Conservation (phyloP, 2,329 filamentous ascomycete genomes). For the Scytalidium sp. region DNA sequence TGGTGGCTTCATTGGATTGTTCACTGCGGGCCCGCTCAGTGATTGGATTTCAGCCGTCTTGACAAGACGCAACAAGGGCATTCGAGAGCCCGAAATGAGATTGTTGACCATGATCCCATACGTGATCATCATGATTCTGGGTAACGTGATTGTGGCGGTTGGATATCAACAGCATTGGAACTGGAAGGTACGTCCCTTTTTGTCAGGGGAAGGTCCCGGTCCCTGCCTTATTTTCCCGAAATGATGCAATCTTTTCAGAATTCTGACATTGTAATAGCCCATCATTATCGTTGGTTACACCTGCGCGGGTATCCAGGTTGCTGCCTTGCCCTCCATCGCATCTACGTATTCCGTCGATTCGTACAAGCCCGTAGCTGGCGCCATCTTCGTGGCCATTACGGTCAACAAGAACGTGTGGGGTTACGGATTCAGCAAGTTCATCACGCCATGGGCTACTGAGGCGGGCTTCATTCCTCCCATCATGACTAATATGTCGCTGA, state of each 20-base stretch:
- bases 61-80: constrained; percentile 26
- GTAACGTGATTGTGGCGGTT: constrained; percentile 52
- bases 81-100: constrained; percentile 35
- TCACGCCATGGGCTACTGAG: constrained; percentile 48
- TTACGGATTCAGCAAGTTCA: constrained; percentile 55
- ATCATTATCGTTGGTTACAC: constrained; percentile 57
- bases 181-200: no score
- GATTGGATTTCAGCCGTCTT: constrained; percentile 30
- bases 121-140: constrained; percentile 40
- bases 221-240: no score
- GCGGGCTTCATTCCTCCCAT: constrained; percentile 52
- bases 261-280: no score
- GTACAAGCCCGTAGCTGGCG: constrained; percentile 60
- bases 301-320: constrained; percentile 54
- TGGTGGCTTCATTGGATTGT: constrained; percentile 40
- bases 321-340: constrained; percentile 55
- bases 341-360: constrained; percentile 57
- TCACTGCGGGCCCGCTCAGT: constrained; percentile 45
- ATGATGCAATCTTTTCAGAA: no score
- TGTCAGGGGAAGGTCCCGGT: no score
- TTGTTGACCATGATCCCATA: constrained; percentile 30
- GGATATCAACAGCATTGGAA: constrained; percentile 52
- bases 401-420: constrained; percentile 65
- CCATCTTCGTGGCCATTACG: constrained; percentile 57
- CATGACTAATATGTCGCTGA: constrained; percentile 56